These are phyloP conservation scores for Suillus placidus DNA, from an alignment of 768 basidiomycete genomes.

Conservation along the genomic window DNA sequence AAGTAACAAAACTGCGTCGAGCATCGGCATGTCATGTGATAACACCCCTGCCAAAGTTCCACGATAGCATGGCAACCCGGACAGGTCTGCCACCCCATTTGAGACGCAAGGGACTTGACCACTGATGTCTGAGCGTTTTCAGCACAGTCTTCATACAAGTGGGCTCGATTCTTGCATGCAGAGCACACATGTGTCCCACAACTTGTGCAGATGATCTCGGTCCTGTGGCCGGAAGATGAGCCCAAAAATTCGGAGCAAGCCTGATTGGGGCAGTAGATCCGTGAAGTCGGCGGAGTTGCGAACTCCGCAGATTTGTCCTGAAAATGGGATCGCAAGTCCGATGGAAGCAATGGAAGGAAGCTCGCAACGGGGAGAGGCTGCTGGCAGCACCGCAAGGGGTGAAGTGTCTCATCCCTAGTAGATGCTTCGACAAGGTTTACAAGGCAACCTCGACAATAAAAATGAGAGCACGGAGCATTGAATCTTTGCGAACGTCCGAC, in stretches of 20 bases:
- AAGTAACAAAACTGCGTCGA: conserved; percentile 62
- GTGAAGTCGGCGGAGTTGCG: conserved; percentile 38
- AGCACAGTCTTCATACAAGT: conserved; percentile 42
- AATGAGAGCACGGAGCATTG: conserved; percentile 47
- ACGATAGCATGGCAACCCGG: conserved; percentile 59
- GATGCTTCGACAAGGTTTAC: conserved; percentile 42
- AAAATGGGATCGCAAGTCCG: conserved; percentile 34
- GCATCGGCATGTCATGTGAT: conserved; percentile 63
- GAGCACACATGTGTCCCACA: conserved; percentile 49
- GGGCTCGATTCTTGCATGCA: conserved; percentile 50
- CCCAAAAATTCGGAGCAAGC: conserved; percentile 59
- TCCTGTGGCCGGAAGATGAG: conserved; percentile 26
- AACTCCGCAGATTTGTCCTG: conserved; percentile 50
- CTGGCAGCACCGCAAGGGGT: conserved; percentile 55
- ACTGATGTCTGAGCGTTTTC: conserved; percentile 46
- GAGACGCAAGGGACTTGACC: conserved; percentile 47
- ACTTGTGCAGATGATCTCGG: conserved; percentile 38
- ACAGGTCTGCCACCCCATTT: conserved; percentile 62
- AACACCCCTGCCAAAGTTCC: conserved; percentile 60
- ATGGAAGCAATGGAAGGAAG: conserved; percentile 34
- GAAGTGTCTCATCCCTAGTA: conserved; percentile 52
- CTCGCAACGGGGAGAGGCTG: conserved; percentile 33
- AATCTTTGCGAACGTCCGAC: conserved; percentile 29
- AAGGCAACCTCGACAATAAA: conserved; percentile 51
- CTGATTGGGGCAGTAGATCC: conserved; percentile 53